phyloP scores from a whole-genome alignment of 1,139 yeast species.

The Pichia sp. region DNA sequence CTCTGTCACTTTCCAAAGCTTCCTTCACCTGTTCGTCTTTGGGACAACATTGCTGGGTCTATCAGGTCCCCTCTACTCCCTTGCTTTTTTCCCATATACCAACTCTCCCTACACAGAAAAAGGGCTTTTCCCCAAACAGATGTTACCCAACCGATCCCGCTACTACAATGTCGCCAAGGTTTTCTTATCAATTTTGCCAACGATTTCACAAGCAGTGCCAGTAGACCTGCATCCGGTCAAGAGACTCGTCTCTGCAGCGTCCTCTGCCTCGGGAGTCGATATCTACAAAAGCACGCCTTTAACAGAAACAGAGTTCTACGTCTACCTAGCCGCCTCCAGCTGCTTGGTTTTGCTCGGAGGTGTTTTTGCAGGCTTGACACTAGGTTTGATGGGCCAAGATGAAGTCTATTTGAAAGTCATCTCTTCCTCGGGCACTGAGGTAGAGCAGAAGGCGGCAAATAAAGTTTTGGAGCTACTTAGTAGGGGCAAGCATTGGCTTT shows the following conservation, averaged over 20 bases:
- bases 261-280: constrained; percentile 5
- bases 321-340: constrained; percentile 56
- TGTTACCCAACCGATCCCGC: constrained; percentile 10
- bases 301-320: constrained; percentile 41
- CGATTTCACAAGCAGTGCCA: constrained; percentile 15
- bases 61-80: background rate
- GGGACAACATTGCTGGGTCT: background rate
- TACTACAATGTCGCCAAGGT: constrained; percentile 8
- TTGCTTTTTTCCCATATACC: too few species aligned
- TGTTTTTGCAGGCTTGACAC: constrained; percentile 89
- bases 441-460: constrained; percentile 66
- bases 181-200: constrained; percentile 9
- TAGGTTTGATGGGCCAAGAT: constrained; percentile 97
- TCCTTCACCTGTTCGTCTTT: background rate
- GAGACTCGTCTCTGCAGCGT: constrained; percentile 3
- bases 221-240: constrained; percentile 14
- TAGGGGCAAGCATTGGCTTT: constrained; percentile 95
- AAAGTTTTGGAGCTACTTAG: constrained; percentile 70
- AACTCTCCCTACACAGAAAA: too few species aligned
- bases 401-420: constrained; percentile 81
- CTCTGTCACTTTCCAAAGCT: background rate
- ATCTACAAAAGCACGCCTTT: constrained; percentile 16
- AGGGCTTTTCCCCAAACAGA: background rate
- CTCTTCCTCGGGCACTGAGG: constrained; percentile 50
- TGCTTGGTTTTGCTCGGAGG: constrained; percentile 84